Percentiles rank a stretch among this genome's conserved stretches.
These are phyloP conservation scores for Grigorovia jiainica DNA, from an alignment of 805 yeast genomes.

Conservation along the genomic window DNA sequence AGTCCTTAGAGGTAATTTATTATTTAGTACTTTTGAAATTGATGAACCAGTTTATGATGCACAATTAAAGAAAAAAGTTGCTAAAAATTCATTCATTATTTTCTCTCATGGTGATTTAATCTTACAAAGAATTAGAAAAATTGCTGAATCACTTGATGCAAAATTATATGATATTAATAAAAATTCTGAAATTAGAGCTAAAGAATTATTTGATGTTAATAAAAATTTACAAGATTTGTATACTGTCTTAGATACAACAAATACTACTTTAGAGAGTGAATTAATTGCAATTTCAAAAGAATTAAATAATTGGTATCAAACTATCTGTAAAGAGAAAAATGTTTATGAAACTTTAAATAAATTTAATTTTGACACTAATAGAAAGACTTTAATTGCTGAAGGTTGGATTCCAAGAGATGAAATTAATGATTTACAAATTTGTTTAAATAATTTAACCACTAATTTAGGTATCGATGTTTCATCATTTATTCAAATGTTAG, in stretches of 20 bases:
- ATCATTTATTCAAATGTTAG: constrained; percentile 48
- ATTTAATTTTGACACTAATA: constrained; percentile 58
- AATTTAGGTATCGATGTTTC: constrained; percentile 27
- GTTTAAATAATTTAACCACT: constrained; percentile 34
- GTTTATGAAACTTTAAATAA: constrained; percentile 52
- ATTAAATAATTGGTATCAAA: constrained; percentile 49
- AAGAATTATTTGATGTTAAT: constrained; percentile 32
- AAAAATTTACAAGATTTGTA: constrained; percentile 38
- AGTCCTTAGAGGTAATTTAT: constrained; percentile 62
- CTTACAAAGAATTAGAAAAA: constrained; percentile 48
- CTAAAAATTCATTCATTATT: constrained; percentile 54
- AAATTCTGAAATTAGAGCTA: constrained; percentile 29
- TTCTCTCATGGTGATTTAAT: constrained; percentile 63
- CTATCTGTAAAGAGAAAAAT: constrained; percentile 44
- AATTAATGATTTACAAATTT: constrained; percentile 35
- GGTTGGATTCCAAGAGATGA: constrained; percentile 66
- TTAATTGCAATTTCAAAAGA: constrained; percentile 55
- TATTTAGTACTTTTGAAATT: constrained; percentile 49
- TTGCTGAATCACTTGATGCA: constrained; percentile 62
- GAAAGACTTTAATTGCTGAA: constrained; percentile 60
- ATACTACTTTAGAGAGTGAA: constrained; percentile 52
- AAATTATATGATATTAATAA: constrained; percentile 49
- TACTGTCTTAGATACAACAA: constrained; percentile 39
- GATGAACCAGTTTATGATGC: constrained; percentile 48
- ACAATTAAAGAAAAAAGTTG: constrained; percentile 38